Evolutionary conservation across 2,329 filamentous ascomycete genomes (phyloP).

Genomic region (Penicillium sp.): DNA sequence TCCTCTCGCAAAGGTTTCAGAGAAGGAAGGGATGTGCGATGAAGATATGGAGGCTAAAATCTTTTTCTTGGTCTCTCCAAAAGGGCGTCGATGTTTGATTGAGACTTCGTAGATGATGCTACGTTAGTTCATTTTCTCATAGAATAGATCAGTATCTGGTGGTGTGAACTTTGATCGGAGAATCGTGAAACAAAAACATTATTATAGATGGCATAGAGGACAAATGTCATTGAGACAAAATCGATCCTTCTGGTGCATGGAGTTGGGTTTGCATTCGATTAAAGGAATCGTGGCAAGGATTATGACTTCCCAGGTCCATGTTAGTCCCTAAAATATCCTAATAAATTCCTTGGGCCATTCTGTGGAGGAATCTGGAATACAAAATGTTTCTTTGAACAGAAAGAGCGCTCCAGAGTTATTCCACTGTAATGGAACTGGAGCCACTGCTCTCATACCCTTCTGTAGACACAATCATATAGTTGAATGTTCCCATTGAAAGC

Average conservation of each 20-base stretch:
- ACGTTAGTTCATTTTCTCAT: background rate
- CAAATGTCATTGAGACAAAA: too few relatives aligned
- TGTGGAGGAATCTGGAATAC: background rate
- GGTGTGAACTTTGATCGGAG: background rate
- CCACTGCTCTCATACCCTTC: slow-evolving; percentile 25
- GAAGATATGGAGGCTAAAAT: slow-evolving; percentile 41
- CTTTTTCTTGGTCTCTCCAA: slow-evolving; percentile 41
- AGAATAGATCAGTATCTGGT: background rate
- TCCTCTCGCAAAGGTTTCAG: slow-evolving; percentile 1
- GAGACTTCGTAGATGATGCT: background rate
- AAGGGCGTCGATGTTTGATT: slow-evolving; percentile 37
- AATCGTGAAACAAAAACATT: background rate
- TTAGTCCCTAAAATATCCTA: too few relatives aligned
- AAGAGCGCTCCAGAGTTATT: background rate
- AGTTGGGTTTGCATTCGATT: too few relatives aligned
- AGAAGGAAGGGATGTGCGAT: slow-evolving; percentile 19
- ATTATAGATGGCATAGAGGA: background rate
- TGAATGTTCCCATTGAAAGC: slow-evolving; percentile 29
- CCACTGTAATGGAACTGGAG: slow-evolving; percentile 7
- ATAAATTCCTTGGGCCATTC: too few relatives aligned
- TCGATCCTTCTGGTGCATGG: too few relatives aligned
- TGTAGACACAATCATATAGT: slow-evolving; percentile 42
- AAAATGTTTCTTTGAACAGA: background rate
- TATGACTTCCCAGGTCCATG: too few relatives aligned
- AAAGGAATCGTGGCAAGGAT: too few relatives aligned